Evolutionary conservation across 1,284 basidiomycete genomes (phyloP).

Genomic region (Rhodotorula mucilaginosa): DNA sequence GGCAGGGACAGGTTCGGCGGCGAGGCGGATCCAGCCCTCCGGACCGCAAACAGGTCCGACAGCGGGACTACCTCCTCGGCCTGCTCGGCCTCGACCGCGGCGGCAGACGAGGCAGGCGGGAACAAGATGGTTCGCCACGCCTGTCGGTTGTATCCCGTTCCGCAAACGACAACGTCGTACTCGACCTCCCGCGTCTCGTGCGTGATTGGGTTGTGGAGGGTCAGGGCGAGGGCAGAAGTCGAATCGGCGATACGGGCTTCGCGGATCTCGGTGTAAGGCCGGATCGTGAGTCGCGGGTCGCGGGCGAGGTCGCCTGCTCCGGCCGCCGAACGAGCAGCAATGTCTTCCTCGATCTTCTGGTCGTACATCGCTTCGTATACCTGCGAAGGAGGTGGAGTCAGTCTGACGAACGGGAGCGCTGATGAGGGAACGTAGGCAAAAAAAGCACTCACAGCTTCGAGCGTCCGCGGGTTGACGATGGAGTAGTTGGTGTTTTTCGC

Average conservation of each 20-base stretch:
- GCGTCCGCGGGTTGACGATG: conserved; percentile 56
- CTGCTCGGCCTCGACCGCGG: neutral
- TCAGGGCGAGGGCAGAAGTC: conserved; percentile 32
- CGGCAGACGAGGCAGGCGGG: conserved; percentile 13
- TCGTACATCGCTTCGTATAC: conserved; percentile 60
- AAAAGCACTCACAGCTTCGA: conserved; percentile 25
- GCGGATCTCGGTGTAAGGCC: conserved; percentile 48
- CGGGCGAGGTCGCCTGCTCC: conserved; percentile 8
- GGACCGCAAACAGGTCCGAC: neutral
- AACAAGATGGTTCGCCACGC: conserved; percentile 38
- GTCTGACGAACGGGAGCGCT: no score
- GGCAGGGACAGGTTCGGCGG: conserved; percentile 5
- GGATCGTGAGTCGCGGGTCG: conserved; percentile 42
- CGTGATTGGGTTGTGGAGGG: conserved; percentile 28
- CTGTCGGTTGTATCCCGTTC: conserved; percentile 60
- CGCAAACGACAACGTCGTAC: conserved; percentile 60
- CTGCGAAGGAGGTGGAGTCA: conserved; percentile 1
- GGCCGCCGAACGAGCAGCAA: conserved; percentile 11
- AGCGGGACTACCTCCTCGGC: conserved; percentile 12
- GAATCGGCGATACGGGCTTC: conserved; percentile 2
- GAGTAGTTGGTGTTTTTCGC: conserved; percentile 61
- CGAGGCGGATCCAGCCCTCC: neutral
- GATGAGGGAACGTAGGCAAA: neutral
- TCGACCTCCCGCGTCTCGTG: conserved; percentile 9
- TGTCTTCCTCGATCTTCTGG: conserved; percentile 56